Percentiles rank a stretch among this genome's conserved stretches.
phyloP scores from a whole-genome alignment of 768 basidiomycete species.

The Paxillus rubicundulus region DNA sequence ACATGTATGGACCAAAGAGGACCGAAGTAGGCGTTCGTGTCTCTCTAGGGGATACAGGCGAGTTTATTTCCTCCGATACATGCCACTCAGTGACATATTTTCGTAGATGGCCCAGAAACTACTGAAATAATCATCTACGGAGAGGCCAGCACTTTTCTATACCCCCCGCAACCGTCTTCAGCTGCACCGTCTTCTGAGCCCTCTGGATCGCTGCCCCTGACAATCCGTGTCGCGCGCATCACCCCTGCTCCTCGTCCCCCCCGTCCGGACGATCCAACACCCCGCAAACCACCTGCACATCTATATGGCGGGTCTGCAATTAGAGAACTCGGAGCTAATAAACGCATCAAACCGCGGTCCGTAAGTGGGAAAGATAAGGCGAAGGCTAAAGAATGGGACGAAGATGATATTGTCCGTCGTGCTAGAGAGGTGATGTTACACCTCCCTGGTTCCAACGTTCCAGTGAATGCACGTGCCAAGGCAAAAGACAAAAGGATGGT shows the following conservation, averaged over 20 bases:
- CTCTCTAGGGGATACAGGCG: constrained; percentile 68
- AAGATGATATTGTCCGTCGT: constrained; percentile 32
- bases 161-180: constrained; percentile 10
- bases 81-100: background rate
- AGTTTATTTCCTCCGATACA: background rate
- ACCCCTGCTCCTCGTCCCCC: constrained; percentile 44
- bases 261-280: constrained; percentile 77
- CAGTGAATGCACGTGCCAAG: constrained; percentile 7
- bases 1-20: constrained; percentile 21
- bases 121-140: constrained; percentile 62
- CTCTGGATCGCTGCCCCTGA: constrained; percentile 24
- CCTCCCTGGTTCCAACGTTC: constrained; percentile 30
- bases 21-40: constrained; percentile 63
- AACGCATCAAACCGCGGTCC: constrained; percentile 19
- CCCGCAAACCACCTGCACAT: constrained; percentile 58
- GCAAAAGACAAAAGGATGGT: background rate
- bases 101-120: constrained; percentile 63
- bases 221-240: constrained; percentile 57
- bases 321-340: constrained; percentile 18
- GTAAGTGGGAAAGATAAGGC: constrained; percentile 2
- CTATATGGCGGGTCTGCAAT: constrained; percentile 13
- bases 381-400: constrained; percentile 19
- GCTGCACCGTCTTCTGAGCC: constrained; percentile 20
- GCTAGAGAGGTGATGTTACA: constrained; percentile 40
- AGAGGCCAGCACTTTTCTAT: constrained; percentile 25